Conservation (phyloP, 345 rosid species). For the Citrus unshiu region DNA sequence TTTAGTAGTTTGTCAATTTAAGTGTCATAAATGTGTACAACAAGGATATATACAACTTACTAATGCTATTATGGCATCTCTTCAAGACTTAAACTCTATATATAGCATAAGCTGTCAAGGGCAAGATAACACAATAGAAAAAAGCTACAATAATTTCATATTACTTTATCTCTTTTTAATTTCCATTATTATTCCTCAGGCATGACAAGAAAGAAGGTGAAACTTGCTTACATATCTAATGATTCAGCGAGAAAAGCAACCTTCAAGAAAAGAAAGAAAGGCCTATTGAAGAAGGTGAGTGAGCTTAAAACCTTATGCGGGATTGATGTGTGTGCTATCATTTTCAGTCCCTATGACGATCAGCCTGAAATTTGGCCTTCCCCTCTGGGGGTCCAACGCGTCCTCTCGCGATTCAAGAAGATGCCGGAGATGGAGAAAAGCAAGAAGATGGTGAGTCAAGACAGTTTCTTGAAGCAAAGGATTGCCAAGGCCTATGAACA, state of each 20-base stretch:
- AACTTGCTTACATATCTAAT: slow-evolving; percentile 38
- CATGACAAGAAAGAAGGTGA: slow-evolving; percentile 65
- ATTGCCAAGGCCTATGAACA: slow-evolving; percentile 27
- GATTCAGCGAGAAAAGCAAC: slow-evolving; percentile 54
- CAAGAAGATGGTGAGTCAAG: slow-evolving; percentile 48
- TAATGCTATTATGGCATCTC: neutral
- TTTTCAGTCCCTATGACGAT: slow-evolving; percentile 32
- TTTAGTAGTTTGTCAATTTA: neutral
- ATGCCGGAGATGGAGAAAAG: slow-evolving; percentile 42
- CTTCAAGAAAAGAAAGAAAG: slow-evolving; percentile 60
- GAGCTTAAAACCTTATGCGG: slow-evolving; percentile 63
- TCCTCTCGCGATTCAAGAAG: slow-evolving; percentile 27
- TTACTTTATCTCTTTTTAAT: too few relatives aligned
- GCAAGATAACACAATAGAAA: neutral
- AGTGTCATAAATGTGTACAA: neutral
- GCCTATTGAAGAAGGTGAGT: slow-evolving; percentile 55
- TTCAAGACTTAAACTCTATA: neutral
- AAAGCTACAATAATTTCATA: neutral
- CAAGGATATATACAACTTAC: neutral
- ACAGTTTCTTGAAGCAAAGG: slow-evolving; percentile 36
- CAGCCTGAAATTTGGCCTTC: slow-evolving; percentile 56
- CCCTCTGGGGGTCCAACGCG: slow-evolving; percentile 21
- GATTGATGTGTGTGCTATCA: slow-evolving; percentile 40
- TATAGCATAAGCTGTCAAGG: neutral
- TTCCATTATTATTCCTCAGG: neutral